Evolutionary conservation across 75 land plant species (phyloP).

Genomic region (Picea glauca): DNA sequence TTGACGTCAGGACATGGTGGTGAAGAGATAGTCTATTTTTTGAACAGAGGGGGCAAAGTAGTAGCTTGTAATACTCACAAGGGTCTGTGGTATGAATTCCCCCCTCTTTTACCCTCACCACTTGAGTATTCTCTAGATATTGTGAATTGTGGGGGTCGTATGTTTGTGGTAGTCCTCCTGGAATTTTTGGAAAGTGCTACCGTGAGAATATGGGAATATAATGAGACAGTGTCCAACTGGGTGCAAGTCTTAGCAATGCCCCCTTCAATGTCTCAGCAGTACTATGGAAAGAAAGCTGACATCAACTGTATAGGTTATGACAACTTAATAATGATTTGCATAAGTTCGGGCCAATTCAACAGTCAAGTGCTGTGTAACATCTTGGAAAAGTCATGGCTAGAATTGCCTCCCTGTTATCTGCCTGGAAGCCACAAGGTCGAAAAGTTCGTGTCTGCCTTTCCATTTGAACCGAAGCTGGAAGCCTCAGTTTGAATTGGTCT

Average conservation of each 20-base stretch:
- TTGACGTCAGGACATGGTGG: conserved; percentile 21
- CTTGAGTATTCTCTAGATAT: conserved; percentile 52
- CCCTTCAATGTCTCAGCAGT: conserved; percentile 45
- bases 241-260: conserved; percentile 42
- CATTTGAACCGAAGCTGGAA: conserved; percentile 58
- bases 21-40: conserved; percentile 39
- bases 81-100: conserved; percentile 23
- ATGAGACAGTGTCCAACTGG: conserved; percentile 22
- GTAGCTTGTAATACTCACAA: conserved; percentile 33
- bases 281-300: conserved; percentile 52
- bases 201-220: conserved; percentile 43
- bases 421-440: conserved; percentile 17
- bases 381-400: conserved; percentile 35
- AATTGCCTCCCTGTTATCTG: conserved; percentile 34
- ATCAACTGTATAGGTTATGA: conserved; percentile 45
- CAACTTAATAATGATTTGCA: conserved; percentile 37
- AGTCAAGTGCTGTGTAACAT: conserved; percentile 32
- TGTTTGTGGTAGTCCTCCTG: conserved; percentile 41
- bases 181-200: conserved; percentile 46
- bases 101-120: conserved; percentile 31
- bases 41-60: conserved; percentile 38
- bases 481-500: conserved; percentile 25
- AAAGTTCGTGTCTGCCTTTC: conserved; percentile 51
- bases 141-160: conserved; percentile 37
- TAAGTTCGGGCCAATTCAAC: conserved; percentile 27